Conservation (phyloP, 805 yeast genomes). For the Saturnispora saitoi region DNA sequence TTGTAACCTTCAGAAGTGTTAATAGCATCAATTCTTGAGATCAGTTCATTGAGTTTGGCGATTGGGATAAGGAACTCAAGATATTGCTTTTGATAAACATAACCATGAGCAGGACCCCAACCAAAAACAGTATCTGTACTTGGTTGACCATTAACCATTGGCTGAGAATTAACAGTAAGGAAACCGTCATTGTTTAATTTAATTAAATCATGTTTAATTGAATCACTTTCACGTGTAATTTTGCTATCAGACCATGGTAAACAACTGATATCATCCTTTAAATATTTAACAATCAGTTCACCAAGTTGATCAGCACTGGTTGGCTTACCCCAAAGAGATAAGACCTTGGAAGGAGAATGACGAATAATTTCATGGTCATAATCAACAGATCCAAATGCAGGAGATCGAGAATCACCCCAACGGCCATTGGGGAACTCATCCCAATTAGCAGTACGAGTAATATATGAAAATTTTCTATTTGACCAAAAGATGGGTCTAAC, state of each 20-base stretch:
- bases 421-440: slow-evolving; percentile 98
- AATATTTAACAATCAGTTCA: slow-evolving; percentile 54
- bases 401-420: slow-evolving; percentile 97
- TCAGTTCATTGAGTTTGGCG: slow-evolving; percentile 28
- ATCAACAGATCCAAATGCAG: slow-evolving; percentile 90
- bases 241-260: slow-evolving; percentile 97
- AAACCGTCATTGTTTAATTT: slow-evolving; percentile 59
- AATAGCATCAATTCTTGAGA: slow-evolving; percentile 36
- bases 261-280: slow-evolving; percentile 60
- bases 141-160: slow-evolving; percentile 72
- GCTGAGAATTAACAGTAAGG: slow-evolving; percentile 87
- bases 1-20: slow-evolving; percentile 37
- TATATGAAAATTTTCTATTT: slow-evolving; percentile 82
- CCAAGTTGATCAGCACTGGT: slow-evolving; percentile 49
- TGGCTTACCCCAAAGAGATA: slow-evolving; percentile 87
- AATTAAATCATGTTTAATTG: slow-evolving; percentile 51
- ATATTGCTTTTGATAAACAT: slow-evolving; percentile 90
- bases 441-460: slow-evolving; percentile 86
- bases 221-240: slow-evolving; percentile 62
- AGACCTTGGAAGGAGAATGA: slow-evolving; percentile 72
- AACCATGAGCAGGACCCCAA: slow-evolving; percentile 94
- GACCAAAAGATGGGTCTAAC: slow-evolving; percentile 97
- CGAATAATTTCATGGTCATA: slow-evolving; percentile 73
- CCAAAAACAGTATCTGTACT: slow-evolving; percentile 71
- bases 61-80: slow-evolving; percentile 77